Conservation (phyloP, 345 rosid genomes). For the Barbarea vulgaris region DNA sequence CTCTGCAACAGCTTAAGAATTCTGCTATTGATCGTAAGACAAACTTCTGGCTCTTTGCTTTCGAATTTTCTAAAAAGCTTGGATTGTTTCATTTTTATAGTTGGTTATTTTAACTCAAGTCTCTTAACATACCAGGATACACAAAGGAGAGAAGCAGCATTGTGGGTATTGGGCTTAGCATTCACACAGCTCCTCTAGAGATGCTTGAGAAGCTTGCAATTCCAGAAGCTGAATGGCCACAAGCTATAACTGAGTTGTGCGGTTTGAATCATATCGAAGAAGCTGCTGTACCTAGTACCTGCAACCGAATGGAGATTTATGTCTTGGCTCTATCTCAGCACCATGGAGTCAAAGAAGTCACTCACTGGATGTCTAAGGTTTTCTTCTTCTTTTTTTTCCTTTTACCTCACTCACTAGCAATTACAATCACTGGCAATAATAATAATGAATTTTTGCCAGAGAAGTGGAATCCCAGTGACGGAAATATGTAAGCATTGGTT, state of each 20-base stretch:
- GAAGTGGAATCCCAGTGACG: slow-evolving; percentile 66
- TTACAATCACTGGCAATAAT: no score
- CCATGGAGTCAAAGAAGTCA: slow-evolving; percentile 78
- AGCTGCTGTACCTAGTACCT: no score
- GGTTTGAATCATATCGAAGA: no score
- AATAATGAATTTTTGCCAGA: slow-evolving; percentile 27
- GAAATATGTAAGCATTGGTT: slow-evolving; percentile 71
- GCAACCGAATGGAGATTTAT: no score
- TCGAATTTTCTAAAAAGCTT: not conserved
- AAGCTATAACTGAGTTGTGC: no score
- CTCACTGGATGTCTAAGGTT: slow-evolving; percentile 72
- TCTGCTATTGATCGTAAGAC: slow-evolving; percentile 59
- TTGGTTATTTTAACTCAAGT: not conserved
- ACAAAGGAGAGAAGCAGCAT: slow-evolving; percentile 60
- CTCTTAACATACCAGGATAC: slow-evolving; percentile 44
- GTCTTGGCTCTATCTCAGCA: no score
- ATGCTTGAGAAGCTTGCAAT: no score
- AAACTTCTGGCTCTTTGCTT: not conserved
- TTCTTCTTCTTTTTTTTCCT: no score
- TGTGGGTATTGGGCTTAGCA: slow-evolving; percentile 40
- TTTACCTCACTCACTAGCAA: no score
- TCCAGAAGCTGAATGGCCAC: no score
- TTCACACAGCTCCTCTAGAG: slow-evolving; percentile 66
- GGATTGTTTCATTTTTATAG: not conserved
- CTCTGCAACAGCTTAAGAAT: slow-evolving; percentile 63